Evolutionary conservation across 345 rosid species (phyloP).

Genomic region (Eucalyptus sp.): DNA sequence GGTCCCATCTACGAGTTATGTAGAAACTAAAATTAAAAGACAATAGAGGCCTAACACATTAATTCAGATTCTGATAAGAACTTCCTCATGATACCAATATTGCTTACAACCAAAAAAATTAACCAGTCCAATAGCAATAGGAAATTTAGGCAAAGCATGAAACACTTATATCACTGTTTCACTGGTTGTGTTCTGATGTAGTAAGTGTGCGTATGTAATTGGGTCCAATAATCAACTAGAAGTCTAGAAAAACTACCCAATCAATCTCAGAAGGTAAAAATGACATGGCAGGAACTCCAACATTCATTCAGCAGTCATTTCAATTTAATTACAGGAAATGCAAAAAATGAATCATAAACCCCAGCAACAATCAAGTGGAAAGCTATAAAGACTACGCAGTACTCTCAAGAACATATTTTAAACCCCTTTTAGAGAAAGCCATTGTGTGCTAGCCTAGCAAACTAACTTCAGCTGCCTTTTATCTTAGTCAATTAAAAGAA

Average conservation of each 20-base stretch:
- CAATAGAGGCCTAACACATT: not conserved
- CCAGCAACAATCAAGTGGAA: not conserved
- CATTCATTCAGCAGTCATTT: not conserved
- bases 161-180: not conserved
- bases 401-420: not conserved
- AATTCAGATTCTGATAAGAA: not conserved
- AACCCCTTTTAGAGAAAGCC: not conserved
- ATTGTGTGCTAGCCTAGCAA: not conserved
- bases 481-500: not conserved
- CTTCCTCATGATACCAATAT: not conserved
- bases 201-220: too few species aligned
- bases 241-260: not conserved
- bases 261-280: not conserved
- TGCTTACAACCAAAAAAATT: not conserved
- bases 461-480: not conserved
- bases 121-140: not conserved
- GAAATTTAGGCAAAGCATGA: not conserved
- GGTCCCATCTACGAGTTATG: not conserved
- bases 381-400: not conserved
- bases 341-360: not conserved
- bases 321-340: not conserved
- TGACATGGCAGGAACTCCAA: not conserved
- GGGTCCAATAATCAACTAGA: not conserved
- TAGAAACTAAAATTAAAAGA: not conserved
- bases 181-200: not conserved